phyloP scores from a whole-genome alignment of 2,329 filamentous ascomycete genomes.

The Graphiopsis chlorocephala region DNA sequence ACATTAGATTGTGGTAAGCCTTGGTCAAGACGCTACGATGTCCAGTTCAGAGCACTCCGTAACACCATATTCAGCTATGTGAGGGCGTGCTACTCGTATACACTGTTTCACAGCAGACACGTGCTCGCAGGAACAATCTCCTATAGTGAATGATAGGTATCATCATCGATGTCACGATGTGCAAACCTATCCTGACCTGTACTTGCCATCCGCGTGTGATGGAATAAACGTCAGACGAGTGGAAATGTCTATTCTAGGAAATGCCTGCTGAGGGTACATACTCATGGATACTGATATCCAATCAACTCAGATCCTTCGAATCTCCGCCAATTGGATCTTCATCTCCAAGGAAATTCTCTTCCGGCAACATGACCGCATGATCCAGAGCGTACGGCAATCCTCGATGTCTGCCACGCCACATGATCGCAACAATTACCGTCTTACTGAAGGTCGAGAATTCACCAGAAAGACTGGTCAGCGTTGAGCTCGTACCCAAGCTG shows the following conservation, averaged over 20 bases:
- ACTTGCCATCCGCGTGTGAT: not conserved
- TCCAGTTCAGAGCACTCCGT: no score
- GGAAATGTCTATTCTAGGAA: not conserved
- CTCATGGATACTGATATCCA: not conserved
- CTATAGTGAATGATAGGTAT: not conserved
- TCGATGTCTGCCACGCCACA: slow-evolving; percentile 60
- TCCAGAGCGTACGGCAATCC: slow-evolving; percentile 62
- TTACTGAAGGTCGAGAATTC: slow-evolving; percentile 70
- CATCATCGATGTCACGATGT: not conserved
- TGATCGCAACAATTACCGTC: slow-evolving; percentile 61
- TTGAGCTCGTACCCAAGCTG: slow-evolving; percentile 30
- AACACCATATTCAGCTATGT: no score
- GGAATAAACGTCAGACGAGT: not conserved
- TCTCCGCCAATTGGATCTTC: not conserved
- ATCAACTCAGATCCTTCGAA: not conserved
- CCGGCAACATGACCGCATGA: slow-evolving; percentile 59
- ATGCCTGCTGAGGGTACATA: not conserved
- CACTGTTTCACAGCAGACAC: not conserved
- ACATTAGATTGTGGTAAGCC: no score
- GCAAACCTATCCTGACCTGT: not conserved
- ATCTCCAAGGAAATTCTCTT: not conserved
- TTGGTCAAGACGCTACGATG: no score
- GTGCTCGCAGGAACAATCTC: no score
- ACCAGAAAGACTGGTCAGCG: slow-evolving; percentile 53
- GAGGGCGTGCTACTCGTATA: not conserved